Conservation (phyloP, 2,329 filamentous ascomycete genomes). For the Celoporthe dispersa region DNA sequence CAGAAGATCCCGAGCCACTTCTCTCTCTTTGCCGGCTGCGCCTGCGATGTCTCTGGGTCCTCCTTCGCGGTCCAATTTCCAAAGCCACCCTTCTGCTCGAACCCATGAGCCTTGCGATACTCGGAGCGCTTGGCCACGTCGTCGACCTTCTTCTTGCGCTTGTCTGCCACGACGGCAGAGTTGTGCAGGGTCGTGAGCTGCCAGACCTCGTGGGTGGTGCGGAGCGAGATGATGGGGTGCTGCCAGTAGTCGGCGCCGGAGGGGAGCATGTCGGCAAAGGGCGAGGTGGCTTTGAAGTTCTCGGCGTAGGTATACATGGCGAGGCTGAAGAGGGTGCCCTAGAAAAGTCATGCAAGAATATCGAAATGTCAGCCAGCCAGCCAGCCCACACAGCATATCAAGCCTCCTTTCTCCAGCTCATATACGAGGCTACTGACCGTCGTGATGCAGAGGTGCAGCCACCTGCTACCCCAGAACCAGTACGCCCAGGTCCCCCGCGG, state of each 20-base stretch:
- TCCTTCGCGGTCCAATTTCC: constrained; percentile 35
- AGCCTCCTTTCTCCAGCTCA: background rate
- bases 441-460: constrained; percentile 81
- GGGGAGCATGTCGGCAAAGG: constrained; percentile 80
- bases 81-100: constrained; percentile 67
- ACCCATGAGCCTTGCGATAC: constrained; percentile 84
- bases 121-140: constrained; percentile 86
- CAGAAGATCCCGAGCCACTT: constrained; percentile 81
- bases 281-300: constrained; percentile 80
- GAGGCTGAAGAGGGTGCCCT: constrained; percentile 71
- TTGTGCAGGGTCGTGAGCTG: constrained; percentile 76
- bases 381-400: background rate
- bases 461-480: constrained; percentile 79
- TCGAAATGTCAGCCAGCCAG: background rate
- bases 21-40: constrained; percentile 44
- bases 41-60: constrained; percentile 28
- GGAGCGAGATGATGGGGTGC: constrained; percentile 70
- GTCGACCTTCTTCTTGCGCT: constrained; percentile 74
- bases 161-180: constrained; percentile 70
- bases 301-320: constrained; percentile 74
- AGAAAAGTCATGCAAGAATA: constrained; percentile 13
- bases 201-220: constrained; percentile 72
- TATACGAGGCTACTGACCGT: constrained; percentile 57
- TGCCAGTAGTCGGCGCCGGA: constrained; percentile 68
- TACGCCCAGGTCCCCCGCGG: constrained; percentile 80